A percentile compares a stretch with the other conserved stretches of the same genome.
These are phyloP conservation scores for Xerocomellus dryophilus DNA, from an alignment of 768 basidiomycete species.

Conservation along the genomic window DNA sequence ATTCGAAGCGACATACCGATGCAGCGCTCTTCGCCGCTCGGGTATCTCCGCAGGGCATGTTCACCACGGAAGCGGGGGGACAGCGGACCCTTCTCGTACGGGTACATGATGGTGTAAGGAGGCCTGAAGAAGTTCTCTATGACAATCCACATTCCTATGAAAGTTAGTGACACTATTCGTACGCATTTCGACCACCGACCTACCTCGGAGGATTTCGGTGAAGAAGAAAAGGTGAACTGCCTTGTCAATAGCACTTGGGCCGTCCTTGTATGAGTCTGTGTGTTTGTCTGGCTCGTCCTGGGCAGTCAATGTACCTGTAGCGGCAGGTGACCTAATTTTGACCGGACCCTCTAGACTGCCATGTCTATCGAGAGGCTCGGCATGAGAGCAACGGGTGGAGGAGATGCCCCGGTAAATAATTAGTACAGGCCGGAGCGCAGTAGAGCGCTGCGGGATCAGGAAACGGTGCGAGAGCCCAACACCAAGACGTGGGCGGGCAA, in stretches of 20 bases:
- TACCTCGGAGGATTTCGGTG: slow-evolving; percentile 95
- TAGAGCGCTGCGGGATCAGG: slow-evolving; percentile 22
- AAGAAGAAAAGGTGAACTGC: slow-evolving; percentile 97
- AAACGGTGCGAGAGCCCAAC: slow-evolving; percentile 53
- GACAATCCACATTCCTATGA: slow-evolving; percentile 95
- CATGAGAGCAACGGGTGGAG: slow-evolving; percentile 21
- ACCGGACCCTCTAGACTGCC: slow-evolving; percentile 21
- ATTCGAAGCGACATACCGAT: slow-evolving; percentile 64
- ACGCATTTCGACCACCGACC: slow-evolving; percentile 23
- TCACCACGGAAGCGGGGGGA: slow-evolving; percentile 98
- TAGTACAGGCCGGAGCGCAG: slow-evolving; percentile 34
- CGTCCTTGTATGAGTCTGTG: slow-evolving; percentile 67
- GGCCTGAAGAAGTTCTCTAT: slow-evolving; percentile 88
- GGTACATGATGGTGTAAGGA: slow-evolving; percentile 98
- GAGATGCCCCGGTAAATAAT: slow-evolving; percentile 44
- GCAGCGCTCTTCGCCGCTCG: slow-evolving; percentile 97
- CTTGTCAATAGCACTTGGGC: slow-evolving; percentile 92
- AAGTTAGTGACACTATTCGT: slow-evolving; percentile 8
- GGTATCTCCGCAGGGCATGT: slow-evolving; percentile 94
- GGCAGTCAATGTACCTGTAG: slow-evolving; percentile 36
- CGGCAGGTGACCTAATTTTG: slow-evolving; percentile 33
- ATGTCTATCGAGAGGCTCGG: slow-evolving; percentile 19
- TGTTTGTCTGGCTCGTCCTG: slow-evolving; percentile 47
- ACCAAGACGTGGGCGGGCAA: slow-evolving; percentile 49
- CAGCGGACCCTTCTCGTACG: slow-evolving; percentile 96